phyloP scores from a whole-genome alignment of 805 yeast species.

The Metschnikowia noctiluminum region DNA sequence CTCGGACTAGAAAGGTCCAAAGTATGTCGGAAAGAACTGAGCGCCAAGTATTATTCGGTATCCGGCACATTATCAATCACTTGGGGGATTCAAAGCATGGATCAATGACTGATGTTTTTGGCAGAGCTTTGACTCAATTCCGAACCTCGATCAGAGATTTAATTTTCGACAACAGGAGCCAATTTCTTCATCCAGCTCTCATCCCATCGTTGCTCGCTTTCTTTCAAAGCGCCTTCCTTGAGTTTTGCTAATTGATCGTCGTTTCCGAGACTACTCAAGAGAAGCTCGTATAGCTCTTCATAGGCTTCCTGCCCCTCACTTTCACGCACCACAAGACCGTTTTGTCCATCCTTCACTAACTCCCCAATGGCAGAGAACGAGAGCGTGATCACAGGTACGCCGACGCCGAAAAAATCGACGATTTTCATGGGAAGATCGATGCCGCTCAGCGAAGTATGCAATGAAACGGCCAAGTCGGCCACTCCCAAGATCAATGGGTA shows the following conservation, averaged over 20 bases:
- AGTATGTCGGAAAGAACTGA: no score
- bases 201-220: constrained; percentile 71
- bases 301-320: constrained; percentile 6
- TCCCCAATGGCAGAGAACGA: constrained; percentile 76
- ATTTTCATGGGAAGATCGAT: constrained; percentile 96
- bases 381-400: constrained; percentile 83
- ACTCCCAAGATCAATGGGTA: constrained; percentile 72
- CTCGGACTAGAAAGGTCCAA: no score
- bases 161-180: constrained; percentile 26
- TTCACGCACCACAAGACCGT: constrained; percentile 53
- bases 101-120: no score
- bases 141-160: background rate
- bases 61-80: no score
- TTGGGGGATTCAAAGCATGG: no score
- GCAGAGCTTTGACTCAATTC: background rate
- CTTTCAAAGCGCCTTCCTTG: constrained; percentile 68
- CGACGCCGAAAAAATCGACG: constrained; percentile 93
- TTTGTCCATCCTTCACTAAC: constrained; percentile 61
- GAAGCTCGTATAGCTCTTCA: constrained; percentile 24
- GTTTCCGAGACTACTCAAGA: constrained; percentile 28
- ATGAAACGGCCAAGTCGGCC: constrained; percentile 85
- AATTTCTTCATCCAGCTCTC: constrained; percentile 60
- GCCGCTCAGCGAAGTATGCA: constrained; percentile 91
- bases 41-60: no score
- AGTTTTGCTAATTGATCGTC: constrained; percentile 36